phyloP scores from a whole-genome alignment of 345 rosid genomes.

The Sisymbrium irio region DNA sequence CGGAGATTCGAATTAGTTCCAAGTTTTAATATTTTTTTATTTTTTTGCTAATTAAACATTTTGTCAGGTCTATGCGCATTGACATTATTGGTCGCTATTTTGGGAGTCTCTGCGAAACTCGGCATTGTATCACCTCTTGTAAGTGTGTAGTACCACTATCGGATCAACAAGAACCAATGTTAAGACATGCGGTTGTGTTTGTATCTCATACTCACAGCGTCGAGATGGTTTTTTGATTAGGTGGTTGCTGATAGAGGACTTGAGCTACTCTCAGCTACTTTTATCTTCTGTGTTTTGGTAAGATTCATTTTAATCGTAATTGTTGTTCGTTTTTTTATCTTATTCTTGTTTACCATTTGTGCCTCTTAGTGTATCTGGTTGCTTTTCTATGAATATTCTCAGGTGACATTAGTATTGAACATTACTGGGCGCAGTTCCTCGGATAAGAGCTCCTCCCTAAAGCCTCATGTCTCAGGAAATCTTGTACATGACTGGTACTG shows the following conservation, averaged over 20 bases:
- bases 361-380: neutral
- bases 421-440: constrained; percentile 60
- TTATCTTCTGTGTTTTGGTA: constrained; percentile 67
- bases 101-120: constrained; percentile 55
- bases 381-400: constrained; percentile 17
- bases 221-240: constrained; percentile 36
- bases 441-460: constrained; percentile 62
- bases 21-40: neutral
- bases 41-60: neutral
- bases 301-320: constrained; percentile 34
- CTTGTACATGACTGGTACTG: constrained; percentile 73
- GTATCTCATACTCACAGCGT: neutral
- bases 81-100: constrained; percentile 50
- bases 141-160: constrained; percentile 23
- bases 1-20: neutral
- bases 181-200: neutral
- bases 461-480: constrained; percentile 74
- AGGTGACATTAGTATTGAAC: constrained; percentile 62
- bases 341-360: neutral
- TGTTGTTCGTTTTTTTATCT: neutral
- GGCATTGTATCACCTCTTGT: constrained; percentile 60
- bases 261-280: constrained; percentile 76
- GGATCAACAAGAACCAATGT: neutral
- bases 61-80: constrained; percentile 62
- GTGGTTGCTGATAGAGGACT: constrained; percentile 78